These are phyloP conservation scores for Sclerotiophoma versabilis DNA, from an alignment of 2,329 filamentous ascomycete genomes.

Conservation along the genomic window DNA sequence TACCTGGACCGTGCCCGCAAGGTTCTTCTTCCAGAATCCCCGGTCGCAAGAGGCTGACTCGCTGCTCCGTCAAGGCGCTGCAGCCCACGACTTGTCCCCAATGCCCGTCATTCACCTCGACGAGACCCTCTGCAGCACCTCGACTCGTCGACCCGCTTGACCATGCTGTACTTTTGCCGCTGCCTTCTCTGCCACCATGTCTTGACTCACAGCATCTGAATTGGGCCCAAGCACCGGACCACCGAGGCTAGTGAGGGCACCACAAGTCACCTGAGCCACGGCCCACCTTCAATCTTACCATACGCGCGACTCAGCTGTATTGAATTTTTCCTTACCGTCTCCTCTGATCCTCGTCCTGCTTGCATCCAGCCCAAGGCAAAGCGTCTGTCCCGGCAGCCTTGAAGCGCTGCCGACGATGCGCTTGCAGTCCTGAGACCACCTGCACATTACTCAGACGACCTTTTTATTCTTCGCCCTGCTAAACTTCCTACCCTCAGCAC, in stretches of 20 bases:
- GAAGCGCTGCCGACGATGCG: slow-evolving; percentile 2
- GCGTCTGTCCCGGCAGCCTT: slow-evolving; percentile 1
- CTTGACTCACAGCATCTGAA: slow-evolving; percentile 5
- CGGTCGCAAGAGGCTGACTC: slow-evolving; percentile 42
- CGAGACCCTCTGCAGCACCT: neutral
- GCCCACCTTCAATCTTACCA: slow-evolving; percentile 18
- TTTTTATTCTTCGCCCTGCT: neutral
- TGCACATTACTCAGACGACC: neutral
- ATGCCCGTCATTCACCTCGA: neutral
- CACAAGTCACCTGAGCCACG: slow-evolving; percentile 7
- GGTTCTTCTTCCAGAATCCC: slow-evolving; percentile 45
- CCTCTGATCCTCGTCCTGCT: slow-evolving; percentile 19
- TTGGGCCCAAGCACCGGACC: neutral
- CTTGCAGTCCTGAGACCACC: neutral
- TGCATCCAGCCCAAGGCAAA: slow-evolving; percentile 21
- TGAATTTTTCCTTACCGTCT: slow-evolving; percentile 9
- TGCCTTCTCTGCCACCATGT: slow-evolving; percentile 18
- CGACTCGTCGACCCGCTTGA: slow-evolving; percentile 1
- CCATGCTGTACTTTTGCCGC: slow-evolving; percentile 2
- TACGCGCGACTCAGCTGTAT: slow-evolving; percentile 40
- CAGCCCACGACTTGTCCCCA: slow-evolving; percentile 1
- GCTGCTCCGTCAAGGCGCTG: slow-evolving; percentile 18
- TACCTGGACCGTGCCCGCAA: slow-evolving; percentile 31
- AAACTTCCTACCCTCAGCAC: neutral
- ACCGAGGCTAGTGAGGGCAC: slow-evolving; percentile 4